Conservation (phyloP, 2,329 filamentous ascomycete species). For the Botrytis elliptica region DNA sequence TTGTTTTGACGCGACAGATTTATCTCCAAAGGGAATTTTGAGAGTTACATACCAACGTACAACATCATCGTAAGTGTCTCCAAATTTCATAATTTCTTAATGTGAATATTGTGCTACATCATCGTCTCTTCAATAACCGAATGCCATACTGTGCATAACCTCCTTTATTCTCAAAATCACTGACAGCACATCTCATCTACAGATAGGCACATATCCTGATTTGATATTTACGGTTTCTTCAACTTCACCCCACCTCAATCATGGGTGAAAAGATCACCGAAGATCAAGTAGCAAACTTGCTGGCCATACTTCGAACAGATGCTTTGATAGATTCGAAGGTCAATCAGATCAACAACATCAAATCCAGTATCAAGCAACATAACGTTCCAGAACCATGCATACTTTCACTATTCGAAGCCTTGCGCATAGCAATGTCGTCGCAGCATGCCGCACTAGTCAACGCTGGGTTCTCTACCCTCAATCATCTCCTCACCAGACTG, state of each 20-base stretch:
- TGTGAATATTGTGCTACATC: not conserved
- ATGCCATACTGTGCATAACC: slow-evolving; percentile 12
- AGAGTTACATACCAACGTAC: slow-evolving; percentile 10
- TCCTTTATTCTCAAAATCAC: slow-evolving; percentile 5
- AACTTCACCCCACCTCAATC: slow-evolving; percentile 24
- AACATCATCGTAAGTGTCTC: slow-evolving; percentile 15
- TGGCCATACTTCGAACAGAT: slow-evolving; percentile 57
- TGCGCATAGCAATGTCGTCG: slow-evolving; percentile 71
- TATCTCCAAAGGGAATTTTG: slow-evolving; percentile 9
- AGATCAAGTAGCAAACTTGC: slow-evolving; percentile 56
- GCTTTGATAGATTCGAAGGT: slow-evolving; percentile 69
- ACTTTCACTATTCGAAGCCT: slow-evolving; percentile 74
- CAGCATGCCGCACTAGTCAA: slow-evolving; percentile 76
- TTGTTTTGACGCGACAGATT: slow-evolving; percentile 21
- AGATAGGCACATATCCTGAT: slow-evolving; percentile 24
- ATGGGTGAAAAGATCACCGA: slow-evolving; percentile 60
- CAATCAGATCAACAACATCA: slow-evolving; percentile 68
- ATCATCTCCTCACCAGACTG: slow-evolving; percentile 82
- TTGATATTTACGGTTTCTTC: slow-evolving; percentile 20
- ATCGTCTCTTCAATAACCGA: not conserved
- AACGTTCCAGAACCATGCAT: slow-evolving; percentile 78
- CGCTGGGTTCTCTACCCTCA: slow-evolving; percentile 82
- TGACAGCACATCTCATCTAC: slow-evolving; percentile 27
- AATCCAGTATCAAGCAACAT: slow-evolving; percentile 88
- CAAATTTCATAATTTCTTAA: slow-evolving; percentile 4